Base-by-base conservation (phyloP, 2,329 filamentous ascomycete species). In the Colletotrichum sp. region DNA sequence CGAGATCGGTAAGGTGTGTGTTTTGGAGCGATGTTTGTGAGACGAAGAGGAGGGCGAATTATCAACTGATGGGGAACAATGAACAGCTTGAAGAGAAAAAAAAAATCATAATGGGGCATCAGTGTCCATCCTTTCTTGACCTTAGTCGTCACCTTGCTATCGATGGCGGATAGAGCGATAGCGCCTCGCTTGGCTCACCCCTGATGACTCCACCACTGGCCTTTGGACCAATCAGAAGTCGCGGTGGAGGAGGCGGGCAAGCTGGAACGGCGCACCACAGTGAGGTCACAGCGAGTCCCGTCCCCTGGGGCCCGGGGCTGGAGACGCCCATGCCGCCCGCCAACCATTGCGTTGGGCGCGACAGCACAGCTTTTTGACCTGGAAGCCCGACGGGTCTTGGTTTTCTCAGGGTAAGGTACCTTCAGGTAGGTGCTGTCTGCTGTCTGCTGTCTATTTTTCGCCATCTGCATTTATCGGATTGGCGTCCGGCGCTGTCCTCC, bases 121-220 rank as follows among this genome's bases (percentile, higher is more conserved):
- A 70, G 72, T 67, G 73, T 70, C 73, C 73, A 70, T 73, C 73
- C 73, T 70, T 75, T 28, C 73, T 69, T 62, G 73, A 72, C 69
- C 62, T 75, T 75, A 73, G 73, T 76, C 73, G 73, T 76, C 73
- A 76, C 65, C 58, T 58, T 76, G 70, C 61, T 76, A 60, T 76
- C 73, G 74, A 76, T 70, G 74, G 71, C 71, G 74, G 74, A 76
- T 75, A 75, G 60, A 77, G 65, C 68, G 75, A 75, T 77, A 77
- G 75, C 75, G 73, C 75, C 68, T 77, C 75, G 75, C 75, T 77
- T 76, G 76, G 67, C 71, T 66, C 36, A 48, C 71, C 71, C 74
- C 74, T 75, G 74, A 58, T 26, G 64, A 28, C 12, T 38, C 62
- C 61, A 75, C 64, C 2, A 32, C 4, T 4, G n/a, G 10, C 8